phyloP scores from a whole-genome alignment of 371 early-diverging fungal genomes.

The Mycotypha africana region DNA sequence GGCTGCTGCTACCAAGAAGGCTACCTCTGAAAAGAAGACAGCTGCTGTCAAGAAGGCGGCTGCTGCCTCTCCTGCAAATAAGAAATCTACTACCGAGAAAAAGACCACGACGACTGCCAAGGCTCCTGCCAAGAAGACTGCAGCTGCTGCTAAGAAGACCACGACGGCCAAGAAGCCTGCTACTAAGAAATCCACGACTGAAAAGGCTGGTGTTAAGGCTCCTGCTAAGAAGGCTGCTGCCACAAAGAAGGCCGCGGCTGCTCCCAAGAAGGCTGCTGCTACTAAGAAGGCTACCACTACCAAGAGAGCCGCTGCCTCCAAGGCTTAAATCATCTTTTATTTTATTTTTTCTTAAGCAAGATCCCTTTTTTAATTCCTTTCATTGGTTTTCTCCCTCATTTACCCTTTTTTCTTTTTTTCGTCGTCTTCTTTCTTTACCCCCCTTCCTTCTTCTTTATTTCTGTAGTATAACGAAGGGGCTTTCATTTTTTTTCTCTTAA shows the following conservation, averaged over 20 bases:
- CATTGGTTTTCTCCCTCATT: neutral
- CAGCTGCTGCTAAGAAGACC: constrained; percentile 20
- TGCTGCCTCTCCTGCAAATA: constrained; percentile 36
- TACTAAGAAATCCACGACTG: constrained; percentile 22
- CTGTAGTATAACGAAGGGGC: too few species aligned
- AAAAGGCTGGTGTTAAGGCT: constrained; percentile 27
- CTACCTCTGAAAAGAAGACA: constrained; percentile 22
- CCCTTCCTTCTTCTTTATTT: constrained; percentile 1
- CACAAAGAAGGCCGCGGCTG: constrained; percentile 22
- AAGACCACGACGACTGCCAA: constrained; percentile 16
- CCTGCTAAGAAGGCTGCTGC: constrained; percentile 19
- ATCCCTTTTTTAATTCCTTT: neutral
- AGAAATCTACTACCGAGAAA: constrained; percentile 16
- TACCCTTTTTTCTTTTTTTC: constrained; percentile 1
- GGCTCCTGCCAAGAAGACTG: constrained; percentile 29
- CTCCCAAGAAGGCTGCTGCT: constrained; percentile 17
- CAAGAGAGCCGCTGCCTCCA: too few species aligned
- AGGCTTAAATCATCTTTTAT: constrained; percentile 34
- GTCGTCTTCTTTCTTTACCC: neutral
- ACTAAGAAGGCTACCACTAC: constrained; percentile 8
- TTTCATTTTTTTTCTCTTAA: too few species aligned
- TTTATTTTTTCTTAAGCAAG: neutral
- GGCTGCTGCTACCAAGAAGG: constrained; percentile 47
- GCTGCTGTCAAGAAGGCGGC: constrained; percentile 39
- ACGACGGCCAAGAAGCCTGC: neutral